phyloP scores from a whole-genome alignment of 2,329 filamentous ascomycete genomes.

The Claviceps monticola region DNA sequence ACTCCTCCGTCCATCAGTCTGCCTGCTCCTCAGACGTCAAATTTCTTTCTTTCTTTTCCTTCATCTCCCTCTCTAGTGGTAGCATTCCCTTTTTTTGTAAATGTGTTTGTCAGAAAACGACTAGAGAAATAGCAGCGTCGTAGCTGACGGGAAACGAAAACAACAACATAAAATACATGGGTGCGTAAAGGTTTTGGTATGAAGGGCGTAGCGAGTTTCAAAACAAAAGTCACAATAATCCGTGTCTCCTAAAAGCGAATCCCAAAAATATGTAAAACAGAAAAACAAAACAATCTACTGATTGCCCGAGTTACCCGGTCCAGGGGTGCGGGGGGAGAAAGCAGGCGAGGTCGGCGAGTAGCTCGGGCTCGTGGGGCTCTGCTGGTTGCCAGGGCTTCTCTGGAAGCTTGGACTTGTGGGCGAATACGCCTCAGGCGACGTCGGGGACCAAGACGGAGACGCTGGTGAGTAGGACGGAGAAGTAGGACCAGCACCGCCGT shows the following conservation, averaged over 20 bases:
- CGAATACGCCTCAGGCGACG: slow-evolving; percentile 51
- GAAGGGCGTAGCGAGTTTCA: too few species aligned
- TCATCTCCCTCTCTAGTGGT: background rate
- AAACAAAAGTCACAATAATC: too few species aligned
- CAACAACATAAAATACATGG: too few species aligned
- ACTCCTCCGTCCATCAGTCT: too few species aligned
- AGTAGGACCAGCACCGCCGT: slow-evolving; percentile 26
- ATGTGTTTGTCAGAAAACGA: background rate
- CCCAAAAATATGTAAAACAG: background rate
- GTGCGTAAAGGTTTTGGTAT: too few species aligned
- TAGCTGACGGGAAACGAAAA: too few species aligned
- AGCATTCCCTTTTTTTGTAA: background rate
- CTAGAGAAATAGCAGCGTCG: too few species aligned
- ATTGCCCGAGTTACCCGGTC: slow-evolving; percentile 28
- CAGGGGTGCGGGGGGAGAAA: slow-evolving; percentile 32
- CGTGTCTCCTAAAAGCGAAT: too few species aligned
- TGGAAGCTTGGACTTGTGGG: slow-evolving; percentile 49
- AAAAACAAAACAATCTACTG: slow-evolving; percentile 21
- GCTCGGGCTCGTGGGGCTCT: slow-evolving; percentile 54
- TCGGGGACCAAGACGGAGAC: slow-evolving; percentile 67
- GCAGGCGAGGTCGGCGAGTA: slow-evolving; percentile 51
- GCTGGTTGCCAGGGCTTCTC: slow-evolving; percentile 37
- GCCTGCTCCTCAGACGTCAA: too few species aligned
- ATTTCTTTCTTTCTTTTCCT: background rate
- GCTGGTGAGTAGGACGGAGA: slow-evolving; percentile 54